Conservation (phyloP, 768 basidiomycete species). For the Rhizopogon rudus region DNA sequence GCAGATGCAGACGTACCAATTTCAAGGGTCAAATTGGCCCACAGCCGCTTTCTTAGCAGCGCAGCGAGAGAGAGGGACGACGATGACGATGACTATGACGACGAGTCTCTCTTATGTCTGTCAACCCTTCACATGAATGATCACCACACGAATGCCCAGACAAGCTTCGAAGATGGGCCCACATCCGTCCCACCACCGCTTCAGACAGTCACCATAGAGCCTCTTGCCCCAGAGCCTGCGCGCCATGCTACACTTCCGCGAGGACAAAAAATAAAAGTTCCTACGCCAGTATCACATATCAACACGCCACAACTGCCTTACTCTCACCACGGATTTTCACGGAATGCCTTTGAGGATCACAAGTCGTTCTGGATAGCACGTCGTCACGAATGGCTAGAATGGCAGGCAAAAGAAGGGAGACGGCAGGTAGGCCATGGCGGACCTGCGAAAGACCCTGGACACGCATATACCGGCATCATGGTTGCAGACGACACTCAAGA, state of each 20-base stretch:
- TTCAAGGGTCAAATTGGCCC: slow-evolving; percentile 10
- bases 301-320: slow-evolving; percentile 37
- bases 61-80: background rate
- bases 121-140: background rate
- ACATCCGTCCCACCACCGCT: slow-evolving; percentile 10
- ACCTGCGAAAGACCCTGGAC: slow-evolving; percentile 1
- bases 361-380: slow-evolving; percentile 62
- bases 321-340: slow-evolving; percentile 58
- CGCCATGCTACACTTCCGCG: slow-evolving; percentile 9
- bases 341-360: slow-evolving; percentile 50
- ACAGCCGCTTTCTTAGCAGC: background rate
- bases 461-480: slow-evolving; percentile 26
- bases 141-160: slow-evolving; percentile 4
- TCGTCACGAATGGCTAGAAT: slow-evolving; percentile 46
- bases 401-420: slow-evolving; percentile 15
- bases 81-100: slow-evolving; percentile 7
- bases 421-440: slow-evolving; percentile 5
- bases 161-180: slow-evolving; percentile 11
- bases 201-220: slow-evolving; percentile 11
- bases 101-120: background rate
- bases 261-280: background rate
- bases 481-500: background rate
- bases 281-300: slow-evolving; percentile 3
- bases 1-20: background rate
- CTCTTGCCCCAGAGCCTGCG: slow-evolving; percentile 18